These are phyloP conservation scores for Pythium volutum DNA, from an alignment of 352 stramenopile genomes.

Conservation along the genomic window DNA sequence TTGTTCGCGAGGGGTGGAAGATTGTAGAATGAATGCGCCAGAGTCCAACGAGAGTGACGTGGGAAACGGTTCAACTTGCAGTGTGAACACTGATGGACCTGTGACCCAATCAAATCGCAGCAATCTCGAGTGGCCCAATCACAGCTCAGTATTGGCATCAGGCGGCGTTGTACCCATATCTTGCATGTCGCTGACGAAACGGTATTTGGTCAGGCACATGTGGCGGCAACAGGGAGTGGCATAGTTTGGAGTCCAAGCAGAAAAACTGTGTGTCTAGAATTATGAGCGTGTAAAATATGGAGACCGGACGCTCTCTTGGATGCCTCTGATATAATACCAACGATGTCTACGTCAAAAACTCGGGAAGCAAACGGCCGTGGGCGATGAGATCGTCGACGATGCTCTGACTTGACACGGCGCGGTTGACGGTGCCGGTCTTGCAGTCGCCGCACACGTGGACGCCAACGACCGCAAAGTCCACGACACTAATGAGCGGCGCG, in stretches of 20 bases:
- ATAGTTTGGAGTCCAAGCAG: no score
- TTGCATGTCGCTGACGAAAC: background rate
- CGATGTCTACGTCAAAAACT: background rate
- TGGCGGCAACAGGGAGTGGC: background rate
- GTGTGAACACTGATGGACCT: background rate
- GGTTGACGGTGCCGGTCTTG: conserved; percentile 4
- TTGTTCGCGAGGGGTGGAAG: background rate
- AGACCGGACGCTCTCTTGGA: no score
- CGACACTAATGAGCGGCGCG: background rate
- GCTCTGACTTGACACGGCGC: background rate
- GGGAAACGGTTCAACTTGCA: background rate
- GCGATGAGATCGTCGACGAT: background rate
- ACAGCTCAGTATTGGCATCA: background rate
- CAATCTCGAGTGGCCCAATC: background rate
- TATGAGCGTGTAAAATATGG: no score
- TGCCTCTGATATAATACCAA: no score
- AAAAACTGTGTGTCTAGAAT: no score
- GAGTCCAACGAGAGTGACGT: background rate
- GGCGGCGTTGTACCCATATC: background rate
- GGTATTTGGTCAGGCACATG: background rate
- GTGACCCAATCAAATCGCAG: conserved; percentile 1
- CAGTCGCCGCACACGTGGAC: conserved; percentile 23
- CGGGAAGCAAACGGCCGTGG: background rate
- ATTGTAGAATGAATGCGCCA: background rate
- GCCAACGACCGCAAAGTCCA: conserved; percentile 10